Evolutionary conservation across 441 rosid genomes (phyloP), one percentile per base, ranked within the genome.

Genomic region (Arabidopsis lyrata): DNA sequence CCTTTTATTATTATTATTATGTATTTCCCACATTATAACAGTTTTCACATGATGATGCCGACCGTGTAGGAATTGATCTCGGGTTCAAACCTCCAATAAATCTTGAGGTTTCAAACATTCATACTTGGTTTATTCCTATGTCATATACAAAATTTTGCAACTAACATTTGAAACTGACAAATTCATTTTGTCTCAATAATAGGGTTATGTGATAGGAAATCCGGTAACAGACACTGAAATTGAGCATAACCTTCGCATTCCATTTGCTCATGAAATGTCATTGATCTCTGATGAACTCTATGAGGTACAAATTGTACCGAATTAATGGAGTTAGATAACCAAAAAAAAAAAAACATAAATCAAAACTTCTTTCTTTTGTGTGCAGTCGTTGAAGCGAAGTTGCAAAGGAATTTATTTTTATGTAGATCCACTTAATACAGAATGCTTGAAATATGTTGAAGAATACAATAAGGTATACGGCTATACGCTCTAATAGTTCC

Each of bases 151-250:
- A 22, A 22, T 22, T 22, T 22, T 22, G 27, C 3, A 22, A 22
- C 27, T 22, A 22, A 22, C 27, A 22, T 2, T 22, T 22, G 27
- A 22, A 22, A 22, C 27, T 22, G 27, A 22, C 27, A 22, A 22
- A 22, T 22, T 22, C 27, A 22, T 22, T 22, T 22, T 22, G 27
- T 22, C 27, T 22, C 27, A 22, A 22, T 22, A 22, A 22, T 66
- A 62, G 91, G 97, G 95, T 27, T 89, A 80, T 71, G 20, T 88
- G 12, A 77, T 89, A 13, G 95, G 89, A 35, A 85, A 85, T 72
- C 84, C 87, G 0, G 0, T 1, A 31, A 82, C 87, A 2, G 79
- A 0, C 0, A 8, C 0, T 34, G 27, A 49, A 0, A 22, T 59
- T 24, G 87, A 85, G 60, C 0, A 2, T 34, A 82, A 84, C 72